These are phyloP conservation scores for Alternaria conjuncta DNA, from an alignment of 2,329 filamentous ascomycete species.

Conservation along the genomic window DNA sequence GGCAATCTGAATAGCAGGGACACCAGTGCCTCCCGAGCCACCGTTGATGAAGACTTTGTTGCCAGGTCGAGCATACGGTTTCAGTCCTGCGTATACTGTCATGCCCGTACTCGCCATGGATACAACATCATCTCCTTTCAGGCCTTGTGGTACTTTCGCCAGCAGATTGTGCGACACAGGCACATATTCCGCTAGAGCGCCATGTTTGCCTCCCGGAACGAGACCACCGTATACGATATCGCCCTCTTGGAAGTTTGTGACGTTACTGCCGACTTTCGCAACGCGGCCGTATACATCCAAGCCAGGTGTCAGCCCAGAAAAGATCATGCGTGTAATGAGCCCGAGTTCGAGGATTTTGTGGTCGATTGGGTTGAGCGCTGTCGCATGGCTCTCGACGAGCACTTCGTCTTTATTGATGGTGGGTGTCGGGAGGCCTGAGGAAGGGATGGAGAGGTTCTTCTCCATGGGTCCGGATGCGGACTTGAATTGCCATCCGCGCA, in stretches of 20 bases:
- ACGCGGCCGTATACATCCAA: constrained; percentile 59
- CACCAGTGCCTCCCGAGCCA: constrained; percentile 65
- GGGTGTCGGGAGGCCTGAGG: constrained; percentile 51
- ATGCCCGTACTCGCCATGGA: constrained; percentile 39
- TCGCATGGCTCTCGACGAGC: constrained; percentile 59
- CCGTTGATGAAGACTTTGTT: constrained; percentile 67
- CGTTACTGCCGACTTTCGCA: constrained; percentile 31
- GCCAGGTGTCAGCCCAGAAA: constrained; percentile 53
- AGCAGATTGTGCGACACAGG: constrained; percentile 9
- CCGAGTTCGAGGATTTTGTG: constrained; percentile 64
- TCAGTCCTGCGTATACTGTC: constrained; percentile 43
- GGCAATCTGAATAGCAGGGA: constrained; percentile 66
- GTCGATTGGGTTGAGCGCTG: constrained; percentile 65
- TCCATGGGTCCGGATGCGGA: constrained; percentile 52
- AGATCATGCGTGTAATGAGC: constrained; percentile 44
- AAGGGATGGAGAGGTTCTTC: constrained; percentile 56
- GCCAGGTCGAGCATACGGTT: constrained; percentile 25
- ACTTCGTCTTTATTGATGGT: constrained; percentile 51
- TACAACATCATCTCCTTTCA: constrained; percentile 34
- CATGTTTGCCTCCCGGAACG: constrained; percentile 29
- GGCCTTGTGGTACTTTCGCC: constrained; percentile 15
- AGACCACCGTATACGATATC: constrained; percentile 44
- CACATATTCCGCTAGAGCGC: constrained; percentile 42
- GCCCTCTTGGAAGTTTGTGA: constrained; percentile 31
- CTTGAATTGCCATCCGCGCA: constrained; percentile 49